Percentiles rank a stretch among this genome's conserved stretches.
Evolutionary conservation across 2,329 filamentous ascomycete species (phyloP).

Genomic region (Sodiomyces alkalinus): DNA sequence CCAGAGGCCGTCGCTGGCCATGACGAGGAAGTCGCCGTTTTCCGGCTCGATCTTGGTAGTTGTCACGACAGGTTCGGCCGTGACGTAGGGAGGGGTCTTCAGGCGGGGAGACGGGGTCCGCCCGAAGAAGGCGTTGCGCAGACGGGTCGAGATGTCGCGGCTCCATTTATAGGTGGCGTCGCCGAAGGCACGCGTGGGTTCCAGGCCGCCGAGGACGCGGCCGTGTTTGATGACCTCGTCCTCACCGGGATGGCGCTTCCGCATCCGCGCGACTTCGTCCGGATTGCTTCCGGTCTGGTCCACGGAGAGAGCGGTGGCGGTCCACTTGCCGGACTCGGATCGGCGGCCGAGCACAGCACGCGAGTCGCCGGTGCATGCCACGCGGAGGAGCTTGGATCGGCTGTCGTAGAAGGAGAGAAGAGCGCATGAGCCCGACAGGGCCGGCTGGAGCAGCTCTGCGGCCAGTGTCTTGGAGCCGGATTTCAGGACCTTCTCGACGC

Average conservation of each 20-base stretch:
- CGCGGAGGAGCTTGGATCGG: conserved; percentile 70
- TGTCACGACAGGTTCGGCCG: conserved; percentile 86
- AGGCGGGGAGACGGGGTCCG: conserved; percentile 61
- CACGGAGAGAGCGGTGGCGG: conserved; percentile 72
- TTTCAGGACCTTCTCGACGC: conserved; percentile 80
- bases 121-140: conserved; percentile 79
- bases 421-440: conserved; percentile 91
- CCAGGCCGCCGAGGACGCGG: conserved; percentile 78
- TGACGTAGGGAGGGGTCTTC: conserved; percentile 91
- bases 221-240: conserved; percentile 77
- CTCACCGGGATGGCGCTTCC: conserved; percentile 77
- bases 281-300: conserved; percentile 89
- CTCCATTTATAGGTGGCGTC: conserved; percentile 97
- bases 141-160: conserved; percentile 63
- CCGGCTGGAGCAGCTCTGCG: conserved; percentile 81
- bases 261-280: conserved; percentile 69
- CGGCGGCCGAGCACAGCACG: conserved; percentile 80
- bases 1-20: conserved; percentile 95
- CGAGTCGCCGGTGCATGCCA: conserved; percentile 94
- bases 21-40: conserved; percentile 85
- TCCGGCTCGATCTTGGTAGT: conserved; percentile 83
- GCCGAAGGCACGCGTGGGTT: conserved; percentile 88
- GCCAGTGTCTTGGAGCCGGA: conserved; percentile 80
- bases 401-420: conserved; percentile 94
- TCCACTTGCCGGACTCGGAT: conserved; percentile 73